A percentile compares a stretch with the other conserved stretches of the same genome.
Conservation (phyloP, 2,329 filamentous ascomycete genomes). For the Penicillium paneum region DNA sequence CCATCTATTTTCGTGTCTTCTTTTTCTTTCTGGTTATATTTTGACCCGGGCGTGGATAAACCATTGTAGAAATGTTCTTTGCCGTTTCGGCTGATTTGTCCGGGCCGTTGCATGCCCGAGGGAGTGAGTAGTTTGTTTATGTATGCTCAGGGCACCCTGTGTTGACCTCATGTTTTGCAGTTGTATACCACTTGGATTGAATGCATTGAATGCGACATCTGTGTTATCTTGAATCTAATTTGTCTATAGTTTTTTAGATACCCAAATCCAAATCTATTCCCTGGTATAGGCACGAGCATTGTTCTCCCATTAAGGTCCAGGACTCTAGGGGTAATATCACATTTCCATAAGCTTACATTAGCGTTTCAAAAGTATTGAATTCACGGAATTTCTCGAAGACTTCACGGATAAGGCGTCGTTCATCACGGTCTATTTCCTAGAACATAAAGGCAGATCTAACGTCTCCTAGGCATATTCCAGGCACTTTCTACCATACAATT, state of each 20-base stretch:
- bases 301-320: no score
- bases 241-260: background rate
- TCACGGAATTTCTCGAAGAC: no score
- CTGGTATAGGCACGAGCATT: no score
- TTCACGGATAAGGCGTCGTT: no score
- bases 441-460: no score
- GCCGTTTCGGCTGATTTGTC: background rate
- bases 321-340: no score
- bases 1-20: background rate
- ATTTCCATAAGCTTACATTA: no score
- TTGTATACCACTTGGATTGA: conserved; percentile 4
- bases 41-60: background rate
- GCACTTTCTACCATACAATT: no score
- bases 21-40: background rate
- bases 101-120: background rate
- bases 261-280: background rate
- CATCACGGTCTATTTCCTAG: no score
- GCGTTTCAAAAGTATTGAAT: no score
- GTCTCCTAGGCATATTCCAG: no score
- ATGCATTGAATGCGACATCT: background rate
- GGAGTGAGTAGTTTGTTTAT: background rate
- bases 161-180: background rate
- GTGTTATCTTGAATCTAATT: background rate
- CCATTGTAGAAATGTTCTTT: background rate
- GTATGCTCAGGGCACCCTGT: background rate